Conservation (phyloP, 805 yeast species). For the Metschnikowia continentalis region DNA sequence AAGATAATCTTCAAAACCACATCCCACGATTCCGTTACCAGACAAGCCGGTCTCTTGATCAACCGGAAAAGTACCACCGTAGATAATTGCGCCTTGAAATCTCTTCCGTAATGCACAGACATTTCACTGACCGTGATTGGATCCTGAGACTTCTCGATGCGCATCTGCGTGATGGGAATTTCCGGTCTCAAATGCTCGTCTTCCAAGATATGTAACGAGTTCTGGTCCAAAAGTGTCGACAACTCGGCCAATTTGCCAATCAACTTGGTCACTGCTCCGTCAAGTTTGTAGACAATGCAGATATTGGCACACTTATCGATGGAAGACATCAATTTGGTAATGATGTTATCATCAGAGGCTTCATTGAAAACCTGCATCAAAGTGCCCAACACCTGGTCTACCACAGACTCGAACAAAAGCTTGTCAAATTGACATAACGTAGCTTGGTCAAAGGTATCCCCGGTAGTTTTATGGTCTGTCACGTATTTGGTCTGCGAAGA, state of each 20-base stretch:
- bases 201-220: slow-evolving; percentile 11
- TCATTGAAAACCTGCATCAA: slow-evolving; percentile 75
- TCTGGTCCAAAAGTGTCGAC: slow-evolving; percentile 56
- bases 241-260: slow-evolving; percentile 63
- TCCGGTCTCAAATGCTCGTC: slow-evolving; percentile 24
- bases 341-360: slow-evolving; percentile 86
- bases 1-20: slow-evolving; percentile 55
- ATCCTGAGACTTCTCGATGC: slow-evolving; percentile 50
- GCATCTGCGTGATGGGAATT: slow-evolving; percentile 35
- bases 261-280: slow-evolving; percentile 58
- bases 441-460: slow-evolving; percentile 17
- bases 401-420: slow-evolving; percentile 61
- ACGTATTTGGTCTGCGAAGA: slow-evolving; percentile 36
- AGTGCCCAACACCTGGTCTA: slow-evolving; percentile 64
- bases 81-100: slow-evolving; percentile 88
- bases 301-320: slow-evolving; percentile 80
- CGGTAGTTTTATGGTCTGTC: slow-evolving; percentile 11
- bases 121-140: slow-evolving; percentile 73
- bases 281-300: slow-evolving; percentile 60
- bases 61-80: slow-evolving; percentile 81
- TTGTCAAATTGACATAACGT: slow-evolving; percentile 59
- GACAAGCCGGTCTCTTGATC: slow-evolving; percentile 52
- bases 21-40: slow-evolving; percentile 56
- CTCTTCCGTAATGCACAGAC: slow-evolving; percentile 81
- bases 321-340: slow-evolving; percentile 81